These are phyloP conservation scores for Coemansia nantahalensis DNA, from an alignment of 192 early-diverging fungal species.

Conservation along the genomic window DNA sequence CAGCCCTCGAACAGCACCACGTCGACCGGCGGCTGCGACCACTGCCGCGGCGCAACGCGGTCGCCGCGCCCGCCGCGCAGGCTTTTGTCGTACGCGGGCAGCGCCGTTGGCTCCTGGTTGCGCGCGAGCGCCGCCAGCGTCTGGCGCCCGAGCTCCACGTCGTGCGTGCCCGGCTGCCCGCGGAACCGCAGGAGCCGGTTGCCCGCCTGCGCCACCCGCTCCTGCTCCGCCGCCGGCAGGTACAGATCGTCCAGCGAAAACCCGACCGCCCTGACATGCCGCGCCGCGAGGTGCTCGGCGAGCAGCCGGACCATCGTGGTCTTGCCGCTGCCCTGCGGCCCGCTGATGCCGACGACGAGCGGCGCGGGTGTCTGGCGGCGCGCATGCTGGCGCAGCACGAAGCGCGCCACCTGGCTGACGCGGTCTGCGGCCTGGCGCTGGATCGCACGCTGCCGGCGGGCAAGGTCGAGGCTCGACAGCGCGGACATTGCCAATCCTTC, in stretches of 20 bases:
- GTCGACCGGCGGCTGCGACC: slow-evolving; percentile 64
- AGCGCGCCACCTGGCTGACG: slow-evolving; percentile 27
- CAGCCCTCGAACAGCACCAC: slow-evolving; percentile 93
- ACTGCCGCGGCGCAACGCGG: slow-evolving; percentile 58
- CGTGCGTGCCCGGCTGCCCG: slow-evolving; percentile 91
- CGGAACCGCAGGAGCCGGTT: slow-evolving; percentile 79
- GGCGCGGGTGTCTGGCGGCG: too few relatives aligned
- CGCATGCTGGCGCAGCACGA: slow-evolving; percentile 34
- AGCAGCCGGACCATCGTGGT: slow-evolving; percentile 57
- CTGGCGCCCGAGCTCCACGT: slow-evolving; percentile 60
- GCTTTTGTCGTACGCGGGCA: slow-evolving; percentile 86
- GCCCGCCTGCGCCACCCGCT: slow-evolving; percentile 16
- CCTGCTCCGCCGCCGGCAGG: slow-evolving; percentile 67
- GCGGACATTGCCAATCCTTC: slow-evolving; percentile 18
- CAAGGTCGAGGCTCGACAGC: slow-evolving; percentile 34
- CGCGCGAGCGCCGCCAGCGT: slow-evolving; percentile 54
- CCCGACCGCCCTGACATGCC: slow-evolving; percentile 55
- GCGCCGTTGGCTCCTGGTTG: slow-evolving; percentile 25
- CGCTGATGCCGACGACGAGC: slow-evolving; percentile 73
- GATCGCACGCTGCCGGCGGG: slow-evolving; percentile 18
- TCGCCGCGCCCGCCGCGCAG: slow-evolving; percentile 76
- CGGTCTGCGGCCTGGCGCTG: slow-evolving; percentile 10
- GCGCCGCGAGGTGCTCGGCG: slow-evolving; percentile 35
- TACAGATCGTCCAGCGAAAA: slow-evolving; percentile 90
- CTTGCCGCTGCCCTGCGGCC: slow-evolving; percentile 79